Evolutionary conservation across 257 asterid species (phyloP).

Genomic region (Solanum piurae): DNA sequence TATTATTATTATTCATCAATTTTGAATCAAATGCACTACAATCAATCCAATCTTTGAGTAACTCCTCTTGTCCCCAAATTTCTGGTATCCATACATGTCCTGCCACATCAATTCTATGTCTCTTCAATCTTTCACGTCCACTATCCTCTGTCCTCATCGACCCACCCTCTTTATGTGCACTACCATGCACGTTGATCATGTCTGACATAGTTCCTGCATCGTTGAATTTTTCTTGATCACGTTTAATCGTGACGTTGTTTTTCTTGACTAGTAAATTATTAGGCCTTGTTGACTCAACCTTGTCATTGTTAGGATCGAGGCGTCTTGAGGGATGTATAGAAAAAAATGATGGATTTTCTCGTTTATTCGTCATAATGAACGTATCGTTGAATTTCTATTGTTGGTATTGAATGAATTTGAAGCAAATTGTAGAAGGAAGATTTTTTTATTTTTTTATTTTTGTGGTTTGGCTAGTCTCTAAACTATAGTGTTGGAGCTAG

Average conservation of each 20-base stretch:
- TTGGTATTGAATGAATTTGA: background rate
- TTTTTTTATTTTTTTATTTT: background rate
- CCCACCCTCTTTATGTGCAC: background rate
- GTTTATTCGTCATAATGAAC: background rate
- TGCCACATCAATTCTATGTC: constrained; percentile 68
- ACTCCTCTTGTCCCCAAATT: constrained; percentile 72
- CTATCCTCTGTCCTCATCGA: background rate
- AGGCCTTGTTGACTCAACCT: background rate
- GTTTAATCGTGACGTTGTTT: background rate
- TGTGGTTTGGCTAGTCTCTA: background rate
- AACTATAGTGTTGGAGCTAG: background rate
- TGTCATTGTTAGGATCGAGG: background rate
- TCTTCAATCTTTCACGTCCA: constrained; percentile 69
- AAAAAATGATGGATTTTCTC: background rate
- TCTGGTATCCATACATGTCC: constrained; percentile 94
- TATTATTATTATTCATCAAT: constrained; percentile 27
- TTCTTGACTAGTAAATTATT: background rate
- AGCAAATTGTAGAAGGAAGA: background rate
- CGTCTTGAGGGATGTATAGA: background rate
- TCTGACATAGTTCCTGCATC: background rate
- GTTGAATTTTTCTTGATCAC: background rate
- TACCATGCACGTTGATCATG: background rate
- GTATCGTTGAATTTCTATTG: background rate
- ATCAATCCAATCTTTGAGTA: constrained; percentile 75
- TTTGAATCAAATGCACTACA: constrained; percentile 58